Evolutionary conservation across 2,329 filamentous ascomycete species (phyloP), one percentile per base, ranked within the genome.

Genomic region (Epichloe festucae): DNA sequence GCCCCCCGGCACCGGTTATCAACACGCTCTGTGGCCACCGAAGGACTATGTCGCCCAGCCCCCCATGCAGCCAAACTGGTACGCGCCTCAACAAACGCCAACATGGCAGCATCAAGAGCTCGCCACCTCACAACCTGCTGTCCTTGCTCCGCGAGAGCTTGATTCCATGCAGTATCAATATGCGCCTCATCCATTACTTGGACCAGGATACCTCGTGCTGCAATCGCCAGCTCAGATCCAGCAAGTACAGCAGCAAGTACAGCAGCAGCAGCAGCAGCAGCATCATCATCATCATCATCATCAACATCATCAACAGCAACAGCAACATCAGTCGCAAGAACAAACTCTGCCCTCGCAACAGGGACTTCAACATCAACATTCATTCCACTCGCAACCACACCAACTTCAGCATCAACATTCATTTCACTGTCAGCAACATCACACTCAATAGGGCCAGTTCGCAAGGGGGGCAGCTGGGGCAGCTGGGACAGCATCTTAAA

Each of bases 191-290:
- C 53, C 53, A 3, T 31, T 52, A 12, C 12, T 54, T 27, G 53
- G 53, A n/a, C 53, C 53, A 3, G 53, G 53, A n/a, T 54, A 50
- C 21, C 40, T 54, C n/a, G 53, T 52, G 4, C 35, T 54, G 34
- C 49, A 54, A 21, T 49, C 53, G 5, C 47, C 35, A 15, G 36
- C 47, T 6, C 52, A 47, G 31, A 36, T 50, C 31, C 53, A 52
- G 39, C 23, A 23, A 23, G 5, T 23, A 23, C 53, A 52, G 39
- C 53, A 52, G 39, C 49, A 46, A 4, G 23, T 41, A 14, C 36
- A 42, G 19, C 49, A 48, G 27, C 52, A 53, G 21, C 48, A 45
- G n/a, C 46, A 49, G 8, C 49, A 7, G 2, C 48, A 38, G 2
- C 43, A 31, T 8, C 50, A 17, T 2, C 17, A 17, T 17, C 17